These are phyloP conservation scores for Cyathus striatus DNA, from an alignment of 768 basidiomycete genomes.

Conservation along the genomic window DNA sequence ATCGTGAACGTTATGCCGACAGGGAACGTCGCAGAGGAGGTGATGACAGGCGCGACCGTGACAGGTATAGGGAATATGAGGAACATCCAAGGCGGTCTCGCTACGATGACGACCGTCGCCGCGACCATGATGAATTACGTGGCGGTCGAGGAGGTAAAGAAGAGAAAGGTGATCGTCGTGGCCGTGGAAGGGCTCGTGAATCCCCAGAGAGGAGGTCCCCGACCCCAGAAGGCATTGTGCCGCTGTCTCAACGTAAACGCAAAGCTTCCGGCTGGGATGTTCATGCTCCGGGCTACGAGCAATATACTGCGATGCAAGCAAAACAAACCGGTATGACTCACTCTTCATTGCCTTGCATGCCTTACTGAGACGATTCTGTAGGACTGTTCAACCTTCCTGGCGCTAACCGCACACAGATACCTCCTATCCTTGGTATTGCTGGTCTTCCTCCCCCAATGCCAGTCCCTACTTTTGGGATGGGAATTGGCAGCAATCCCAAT, in stretches of 20 bases:
- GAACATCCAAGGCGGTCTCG: slow-evolving; percentile 37
- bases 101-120: slow-evolving; percentile 46
- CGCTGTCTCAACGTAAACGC: slow-evolving; percentile 80
- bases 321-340: slow-evolving; percentile 82
- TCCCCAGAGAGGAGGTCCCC: slow-evolving; percentile 82
- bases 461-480: slow-evolving; percentile 82
- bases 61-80: slow-evolving; percentile 40
- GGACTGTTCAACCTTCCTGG: slow-evolving; percentile 97
- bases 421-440: slow-evolving; percentile 75
- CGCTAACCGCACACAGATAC: slow-evolving; percentile 85
- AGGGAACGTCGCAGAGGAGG: slow-evolving; percentile 27
- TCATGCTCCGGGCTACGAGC: slow-evolving; percentile 92
- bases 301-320: slow-evolving; percentile 93
- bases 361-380: slow-evolving; percentile 20
- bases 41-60: slow-evolving; percentile 50
- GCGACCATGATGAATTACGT: slow-evolving; percentile 34
- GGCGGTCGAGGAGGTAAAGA: slow-evolving; percentile 26
- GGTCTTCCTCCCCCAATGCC: slow-evolving; percentile 81
- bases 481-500: slow-evolving; percentile 83
- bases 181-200: slow-evolving; percentile 45
- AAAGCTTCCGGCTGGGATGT: slow-evolving; percentile 97
- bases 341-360: slow-evolving; percentile 3
- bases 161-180: slow-evolving; percentile 30
- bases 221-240: slow-evolving; percentile 80
- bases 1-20: slow-evolving; percentile 30